Evolutionary conservation across 306 rosid genomes (phyloP), one percentile per base, ranked within the genome.

Genomic region (Acacia confusa): DNA sequence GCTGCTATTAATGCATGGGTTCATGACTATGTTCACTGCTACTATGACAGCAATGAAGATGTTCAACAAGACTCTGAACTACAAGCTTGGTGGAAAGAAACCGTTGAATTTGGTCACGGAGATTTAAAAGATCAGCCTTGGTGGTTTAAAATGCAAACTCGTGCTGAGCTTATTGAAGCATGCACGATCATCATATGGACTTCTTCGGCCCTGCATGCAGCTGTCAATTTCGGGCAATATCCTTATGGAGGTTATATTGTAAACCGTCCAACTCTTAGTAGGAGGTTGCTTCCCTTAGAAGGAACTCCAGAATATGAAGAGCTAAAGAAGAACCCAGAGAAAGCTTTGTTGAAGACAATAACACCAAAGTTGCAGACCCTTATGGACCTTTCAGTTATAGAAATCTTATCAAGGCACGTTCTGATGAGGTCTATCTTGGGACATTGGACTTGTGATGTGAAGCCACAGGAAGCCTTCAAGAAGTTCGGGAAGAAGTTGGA

Each of bases 51-150:
- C 3, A 91, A 94, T 68, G 82, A 63, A 0, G 22, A 25, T 11
- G 55, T 92, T 20, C 70, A 68, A 30, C 20, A 77, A 0, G 97
- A 94, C 50, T 0, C 50, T 1, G 95, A 94, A 57, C 94, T 92
- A 47, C 95, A 92, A 70, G 65, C 84, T 1, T 94, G 92, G 96
- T 91, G 96, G 94, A 92, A 87, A 60, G 97, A 92, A 76, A 77
- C 77, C 0, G 71, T 80, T n/a, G n/a, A n/a, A 78, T 88, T 68
- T 8, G 97, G 97, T 14, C 97, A 92, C 3, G 88, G 91, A 0
- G 94, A 92, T 87, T 80, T 82, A 79, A 88, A 87, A 81, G 50
- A 87, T 0, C 75, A 87, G 77, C 78, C 85, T 0, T 91, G 95
- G 95, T 91, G 95, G 95, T 86, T 85, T 9, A 83, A 82, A 61